Evolutionary conservation across 164 flowering plant genomes (phyloP), one percentile per base, ranked within the genome.

Genomic region (Vitis rupestris): DNA sequence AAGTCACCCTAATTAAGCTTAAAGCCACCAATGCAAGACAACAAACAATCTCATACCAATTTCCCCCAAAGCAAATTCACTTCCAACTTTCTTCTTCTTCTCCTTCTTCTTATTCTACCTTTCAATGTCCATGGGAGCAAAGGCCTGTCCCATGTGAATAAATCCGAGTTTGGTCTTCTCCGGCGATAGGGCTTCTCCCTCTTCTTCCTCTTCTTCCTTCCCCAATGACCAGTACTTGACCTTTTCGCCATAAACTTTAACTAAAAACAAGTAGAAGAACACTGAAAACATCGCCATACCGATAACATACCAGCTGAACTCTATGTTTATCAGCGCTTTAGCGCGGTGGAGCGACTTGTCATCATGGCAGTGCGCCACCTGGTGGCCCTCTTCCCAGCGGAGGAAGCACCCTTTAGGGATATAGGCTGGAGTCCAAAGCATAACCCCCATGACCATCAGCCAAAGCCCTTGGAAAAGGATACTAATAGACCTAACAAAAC

Each of bases 381-480:
- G 1, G 53, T 86, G 95, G n/a, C 86, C 90, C 9, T 83, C 89
- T 55, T 92, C 90, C 14, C 27, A 50, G 73, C 84, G 71, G 76
- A 90, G 54, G 69, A 77, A 79, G 19, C 95, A 92, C 3, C 90
- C 95, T 70, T 90, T 90, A 0, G 90, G 81, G 0, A 87, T 73
- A 19, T 88, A 70, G 9, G 27, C 56, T 1, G 95, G 97, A 0
- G 88, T 90, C 92, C 92, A 93, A 15, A 93, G 82, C 86, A 83
- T 76, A 69, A 82, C 74, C 19, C 97, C 98, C 91, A 85, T 87
- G 53, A 86, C 61, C 48, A 85, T 81, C 9, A 90, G 71, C 97
- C 98, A 93, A 15, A 84, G 60, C 2, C 97, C 98, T 77, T 90
- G 96, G 65, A 84, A 86, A 3, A 82, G 0, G 19, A 93, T 86